Evolutionary conservation across 2,329 filamentous ascomycete species (phyloP).

Genomic region (Fusarium pininemorale): DNA sequence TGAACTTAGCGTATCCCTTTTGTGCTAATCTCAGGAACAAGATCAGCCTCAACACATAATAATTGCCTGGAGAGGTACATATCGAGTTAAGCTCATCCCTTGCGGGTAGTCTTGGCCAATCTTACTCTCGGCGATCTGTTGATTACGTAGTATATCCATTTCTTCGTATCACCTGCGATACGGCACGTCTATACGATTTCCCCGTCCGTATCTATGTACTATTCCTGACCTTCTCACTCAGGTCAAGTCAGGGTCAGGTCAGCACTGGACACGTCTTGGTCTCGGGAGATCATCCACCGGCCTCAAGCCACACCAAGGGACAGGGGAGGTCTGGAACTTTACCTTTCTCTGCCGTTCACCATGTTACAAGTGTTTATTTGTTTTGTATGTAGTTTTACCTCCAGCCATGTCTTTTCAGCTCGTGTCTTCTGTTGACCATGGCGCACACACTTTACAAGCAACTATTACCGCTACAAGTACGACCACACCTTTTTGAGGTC

Average conservation of each 20-base stretch:
- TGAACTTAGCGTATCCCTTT: constrained; percentile 20
- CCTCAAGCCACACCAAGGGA: constrained; percentile 20
- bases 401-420: constrained; percentile 16
- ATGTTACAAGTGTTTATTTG: constrained; percentile 12
- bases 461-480: constrained; percentile 23
- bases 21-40: constrained; percentile 13
- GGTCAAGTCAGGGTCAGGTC: neutral
- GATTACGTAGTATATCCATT: neutral
- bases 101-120: constrained; percentile 11
- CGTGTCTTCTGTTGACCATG: constrained; percentile 17
- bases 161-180: constrained; percentile 16
- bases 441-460: constrained; percentile 3
- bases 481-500: constrained; percentile 21
- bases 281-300: constrained; percentile 27
- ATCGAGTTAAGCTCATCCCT: constrained; percentile 17
- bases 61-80: neutral
- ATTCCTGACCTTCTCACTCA: constrained; percentile 22
- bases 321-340: neutral
- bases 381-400: neutral
- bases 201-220: constrained; percentile 20
- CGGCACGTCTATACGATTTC: constrained; percentile 7
- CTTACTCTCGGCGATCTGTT: constrained; percentile 9
- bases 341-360: neutral
- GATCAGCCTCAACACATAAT: constrained; percentile 7
- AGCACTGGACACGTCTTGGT: constrained; percentile 20